A percentile compares a stretch with the other conserved stretches of the same genome.
Conservation (phyloP, 176 grass and related monocot species). For the Saccharum officinarum region DNA sequence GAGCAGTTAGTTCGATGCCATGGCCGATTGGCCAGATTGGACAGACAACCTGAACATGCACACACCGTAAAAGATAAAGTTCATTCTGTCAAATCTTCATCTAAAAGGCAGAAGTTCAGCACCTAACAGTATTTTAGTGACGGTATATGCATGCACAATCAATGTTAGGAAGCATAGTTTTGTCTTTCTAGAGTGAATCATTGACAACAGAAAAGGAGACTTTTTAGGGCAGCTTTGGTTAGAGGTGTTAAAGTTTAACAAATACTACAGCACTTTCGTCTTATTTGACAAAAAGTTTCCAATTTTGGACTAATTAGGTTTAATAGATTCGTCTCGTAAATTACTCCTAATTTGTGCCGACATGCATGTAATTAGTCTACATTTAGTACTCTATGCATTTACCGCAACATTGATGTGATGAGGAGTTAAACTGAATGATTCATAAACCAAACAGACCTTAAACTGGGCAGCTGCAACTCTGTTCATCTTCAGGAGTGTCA, state of each 20-base stretch:
- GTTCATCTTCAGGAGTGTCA: not conserved
- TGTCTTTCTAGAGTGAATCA: not conserved
- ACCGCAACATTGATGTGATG: too few relatives aligned
- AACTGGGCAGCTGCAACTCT: not conserved
- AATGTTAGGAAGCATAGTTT: not conserved
- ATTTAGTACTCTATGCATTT: too few relatives aligned
- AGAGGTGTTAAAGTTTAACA: too few relatives aligned
- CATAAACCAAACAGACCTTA: too few relatives aligned
- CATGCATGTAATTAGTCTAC: too few relatives aligned
- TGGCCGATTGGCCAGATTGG: not conserved
- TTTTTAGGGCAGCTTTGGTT: too few relatives aligned
- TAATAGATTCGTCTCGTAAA: too few relatives aligned
- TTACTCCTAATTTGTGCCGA: too few relatives aligned
- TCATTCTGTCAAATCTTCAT: not conserved
- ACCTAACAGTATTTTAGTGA: not conserved
- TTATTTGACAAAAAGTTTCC: too few relatives aligned
- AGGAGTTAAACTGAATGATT: too few relatives aligned
- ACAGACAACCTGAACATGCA: conserved; percentile 8
- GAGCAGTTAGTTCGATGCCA: not conserved
- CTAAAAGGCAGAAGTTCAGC: not conserved
- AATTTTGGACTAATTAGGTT: too few relatives aligned
- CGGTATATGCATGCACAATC: not conserved
- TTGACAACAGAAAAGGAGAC: not conserved
- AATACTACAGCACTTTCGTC: too few relatives aligned
- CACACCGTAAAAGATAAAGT: not conserved